Base-by-base conservation (phyloP, 352 stramenopile genomes). In the Phytopythium delawarense region DNA sequence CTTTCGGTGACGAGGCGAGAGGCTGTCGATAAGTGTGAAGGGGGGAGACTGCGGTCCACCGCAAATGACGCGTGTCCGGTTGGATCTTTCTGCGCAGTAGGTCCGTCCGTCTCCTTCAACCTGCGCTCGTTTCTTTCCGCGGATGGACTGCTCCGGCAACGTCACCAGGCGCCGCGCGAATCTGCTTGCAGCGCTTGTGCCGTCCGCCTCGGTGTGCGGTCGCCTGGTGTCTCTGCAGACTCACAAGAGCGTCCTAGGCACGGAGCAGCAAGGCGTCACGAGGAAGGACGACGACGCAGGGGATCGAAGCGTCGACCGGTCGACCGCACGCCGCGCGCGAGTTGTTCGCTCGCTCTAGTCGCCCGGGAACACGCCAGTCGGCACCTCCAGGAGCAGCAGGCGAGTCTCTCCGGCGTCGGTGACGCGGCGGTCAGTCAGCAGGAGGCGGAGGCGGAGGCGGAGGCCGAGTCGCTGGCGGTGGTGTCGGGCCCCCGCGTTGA, bases 401-500 rank as follows among this genome's bases (percentile, higher is more conserved):
- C 35, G 12, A 6, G 35, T 40, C 35, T 2, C 35, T 40, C 12
- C 9, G 35, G 8, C 35, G 35, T 40, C 8, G 45, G 23, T 21
- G 45, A 46, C 16, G 9, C 40, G 45, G 45, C 45, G 45, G 45
- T 13, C 20, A 15, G 11, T 20, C 7, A 50, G 20, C 44, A 8
- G 21, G 21, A 9, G 11, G 8, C 28, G 28, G 28, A 32, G 28
- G 20, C n/a, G 11, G 44, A 21, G n/a, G 46, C 42, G 7, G 21
- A 18, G 46, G 3, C 21, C n/a, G 45, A 51, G 45, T 8, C 9
- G 21, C 20, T 32, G 28, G 52, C 35, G 35, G 8, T 40, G 35
- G 35, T 50, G 39, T 25, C 8, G 20, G 20, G 21, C 40, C 55
- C n/a, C 37, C 40, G 37, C 13, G 37, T 61, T 61, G 55, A 61